phyloP scores from a whole-genome alignment of 768 basidiomycete species.

The Leccinum disarticulatum region DNA sequence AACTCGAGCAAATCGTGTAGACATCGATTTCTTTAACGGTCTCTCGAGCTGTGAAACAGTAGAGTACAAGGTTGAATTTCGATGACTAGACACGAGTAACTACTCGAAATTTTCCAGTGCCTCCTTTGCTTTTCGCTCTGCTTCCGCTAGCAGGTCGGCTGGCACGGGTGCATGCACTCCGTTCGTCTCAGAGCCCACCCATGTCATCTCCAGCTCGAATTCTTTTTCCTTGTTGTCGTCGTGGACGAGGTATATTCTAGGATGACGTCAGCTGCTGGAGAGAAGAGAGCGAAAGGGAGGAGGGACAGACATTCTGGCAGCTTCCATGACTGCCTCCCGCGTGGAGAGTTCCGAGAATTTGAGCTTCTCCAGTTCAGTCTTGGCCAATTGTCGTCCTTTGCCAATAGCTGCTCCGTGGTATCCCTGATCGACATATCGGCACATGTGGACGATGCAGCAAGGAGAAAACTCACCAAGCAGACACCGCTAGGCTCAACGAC shows the following conservation, averaged over 20 bases:
- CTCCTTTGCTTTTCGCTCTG: conserved; percentile 84
- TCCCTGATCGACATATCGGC: conserved; percentile 51
- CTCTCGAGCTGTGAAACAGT: not conserved
- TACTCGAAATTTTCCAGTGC: conserved; percentile 71
- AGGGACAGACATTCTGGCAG: conserved; percentile 84
- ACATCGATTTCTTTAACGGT: conserved; percentile 5
- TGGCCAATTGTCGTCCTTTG: conserved; percentile 96
- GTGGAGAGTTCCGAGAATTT: conserved; percentile 77
- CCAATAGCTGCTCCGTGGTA: conserved; percentile 97
- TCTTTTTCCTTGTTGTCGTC: conserved; percentile 98
- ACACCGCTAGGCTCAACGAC: conserved; percentile 95
- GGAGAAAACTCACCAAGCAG: conserved; percentile 61
- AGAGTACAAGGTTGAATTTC: conserved; percentile 20
- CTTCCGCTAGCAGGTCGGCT: conserved; percentile 78
- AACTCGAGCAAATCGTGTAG: conserved; percentile 90
- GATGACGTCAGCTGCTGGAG: conserved; percentile 7
- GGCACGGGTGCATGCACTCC: conserved; percentile 83
- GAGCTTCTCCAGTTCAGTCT: conserved; percentile 97
- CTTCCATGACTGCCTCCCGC: conserved; percentile 87
- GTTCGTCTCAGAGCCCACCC: conserved; percentile 87
- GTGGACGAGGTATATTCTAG: conserved; percentile 94
- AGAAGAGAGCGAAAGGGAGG: not conserved
- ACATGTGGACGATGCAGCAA: not conserved
- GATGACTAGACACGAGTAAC: conserved; percentile 19
- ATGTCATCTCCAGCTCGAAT: conserved; percentile 97